phyloP scores from a whole-genome alignment of 345 rosid genomes.

The Melaleuca quinquenervia region DNA sequence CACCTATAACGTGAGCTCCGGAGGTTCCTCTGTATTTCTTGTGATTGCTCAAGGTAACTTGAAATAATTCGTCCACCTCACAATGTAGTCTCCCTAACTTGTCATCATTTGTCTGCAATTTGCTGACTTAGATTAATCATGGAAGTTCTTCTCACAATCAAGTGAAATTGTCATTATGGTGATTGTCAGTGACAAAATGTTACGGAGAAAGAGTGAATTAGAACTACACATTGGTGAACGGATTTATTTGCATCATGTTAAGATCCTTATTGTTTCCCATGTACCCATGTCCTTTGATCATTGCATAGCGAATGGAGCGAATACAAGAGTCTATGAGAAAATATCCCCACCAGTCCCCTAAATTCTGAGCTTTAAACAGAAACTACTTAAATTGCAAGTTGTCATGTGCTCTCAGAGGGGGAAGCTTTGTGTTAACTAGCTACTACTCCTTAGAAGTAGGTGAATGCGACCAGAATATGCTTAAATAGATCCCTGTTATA shows the following conservation, averaged over 20 bases:
- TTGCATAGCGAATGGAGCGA: background rate
- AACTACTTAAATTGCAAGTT: background rate
- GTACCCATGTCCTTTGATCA: background rate
- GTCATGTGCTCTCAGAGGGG: background rate
- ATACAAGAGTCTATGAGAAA: background rate
- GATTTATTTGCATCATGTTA: background rate
- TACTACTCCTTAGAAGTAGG: background rate
- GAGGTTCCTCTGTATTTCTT: conserved; percentile 52
- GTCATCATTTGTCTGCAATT: background rate
- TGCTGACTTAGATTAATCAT: background rate
- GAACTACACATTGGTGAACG: background rate
- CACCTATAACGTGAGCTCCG: conserved; percentile 46
- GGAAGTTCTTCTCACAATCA: background rate
- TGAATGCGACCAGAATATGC: background rate
- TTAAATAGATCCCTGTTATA: background rate
- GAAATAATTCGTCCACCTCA: background rate
- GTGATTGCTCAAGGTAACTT: conserved; percentile 77
- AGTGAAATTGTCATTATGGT: background rate
- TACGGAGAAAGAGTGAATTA: background rate
- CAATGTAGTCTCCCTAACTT: background rate
- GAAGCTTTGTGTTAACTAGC: background rate
- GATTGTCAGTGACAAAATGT: background rate
- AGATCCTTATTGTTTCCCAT: background rate
- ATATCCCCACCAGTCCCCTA: background rate
- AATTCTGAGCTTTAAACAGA: background rate